phyloP scores from a whole-genome alignment of 371 early-diverging fungal species.

The Fennellomyces sp. region DNA sequence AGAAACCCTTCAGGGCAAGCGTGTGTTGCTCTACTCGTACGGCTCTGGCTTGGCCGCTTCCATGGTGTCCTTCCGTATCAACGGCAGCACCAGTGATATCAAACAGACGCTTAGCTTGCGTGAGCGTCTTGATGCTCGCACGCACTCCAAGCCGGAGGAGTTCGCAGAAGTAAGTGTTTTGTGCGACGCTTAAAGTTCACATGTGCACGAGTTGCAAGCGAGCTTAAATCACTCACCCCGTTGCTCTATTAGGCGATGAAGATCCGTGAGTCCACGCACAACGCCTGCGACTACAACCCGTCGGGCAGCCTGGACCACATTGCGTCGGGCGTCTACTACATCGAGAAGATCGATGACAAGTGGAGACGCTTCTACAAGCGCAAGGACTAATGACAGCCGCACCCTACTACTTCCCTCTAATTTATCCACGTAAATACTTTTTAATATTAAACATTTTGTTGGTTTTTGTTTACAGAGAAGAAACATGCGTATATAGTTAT shows the following conservation, averaged over 20 bases:
- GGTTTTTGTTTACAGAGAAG: neutral
- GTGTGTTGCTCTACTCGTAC: conserved; percentile 92
- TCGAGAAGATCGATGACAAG: conserved; percentile 89
- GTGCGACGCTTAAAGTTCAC: neutral
- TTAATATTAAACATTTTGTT: neutral
- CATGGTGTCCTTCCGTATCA: conserved; percentile 89
- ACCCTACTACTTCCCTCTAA: neutral
- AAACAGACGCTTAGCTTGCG: conserved; percentile 67
- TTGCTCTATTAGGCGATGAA: conserved; percentile 62
- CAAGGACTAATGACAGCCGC: conserved; percentile 45
- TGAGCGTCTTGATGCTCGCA: conserved; percentile 76
- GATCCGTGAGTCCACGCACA: conserved; percentile 87
- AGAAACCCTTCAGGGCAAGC: conserved; percentile 78
- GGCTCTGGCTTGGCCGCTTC: conserved; percentile 97
- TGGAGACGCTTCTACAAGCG: conserved; percentile 89
- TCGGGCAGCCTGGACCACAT: conserved; percentile 58
- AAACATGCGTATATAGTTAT: conserved; percentile 3
- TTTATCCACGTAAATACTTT: neutral
- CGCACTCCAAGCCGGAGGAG: conserved; percentile 72
- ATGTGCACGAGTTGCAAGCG: neutral
- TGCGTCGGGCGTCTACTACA: conserved; percentile 80
- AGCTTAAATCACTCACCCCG: neutral
- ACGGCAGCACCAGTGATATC: conserved; percentile 64
- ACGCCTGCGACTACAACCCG: conserved; percentile 81
- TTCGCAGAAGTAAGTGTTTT: conserved; percentile 62